These are phyloP conservation scores for Helicostylum pulchrum DNA, from an alignment of 192 early-diverging fungal genomes.

Conservation along the genomic window DNA sequence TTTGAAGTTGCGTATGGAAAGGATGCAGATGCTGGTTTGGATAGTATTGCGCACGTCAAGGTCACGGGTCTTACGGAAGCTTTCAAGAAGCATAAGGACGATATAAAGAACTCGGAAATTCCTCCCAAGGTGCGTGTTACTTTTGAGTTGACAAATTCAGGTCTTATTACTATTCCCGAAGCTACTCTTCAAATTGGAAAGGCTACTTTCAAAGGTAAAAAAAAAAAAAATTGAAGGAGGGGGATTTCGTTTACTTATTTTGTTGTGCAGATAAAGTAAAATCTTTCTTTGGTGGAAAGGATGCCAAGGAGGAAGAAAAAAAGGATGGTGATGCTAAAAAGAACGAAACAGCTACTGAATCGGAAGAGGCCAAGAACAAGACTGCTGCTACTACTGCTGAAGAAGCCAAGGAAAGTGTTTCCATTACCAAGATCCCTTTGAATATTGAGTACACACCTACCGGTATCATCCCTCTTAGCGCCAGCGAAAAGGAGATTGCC, in stretches of 20 bases:
- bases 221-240: background rate
- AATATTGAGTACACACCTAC: slow-evolving; percentile 25
- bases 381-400: background rate
- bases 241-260: no score
- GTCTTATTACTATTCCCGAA: slow-evolving; percentile 65
- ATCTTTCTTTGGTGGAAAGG: slow-evolving; percentile 57
- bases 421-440: slow-evolving; percentile 19
- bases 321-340: slow-evolving; percentile 11
- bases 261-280: slow-evolving; percentile 52
- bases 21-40: slow-evolving; percentile 21
- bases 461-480: slow-evolving; percentile 22
- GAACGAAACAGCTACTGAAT: slow-evolving; percentile 34
- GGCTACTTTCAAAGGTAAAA: slow-evolving; percentile 35
- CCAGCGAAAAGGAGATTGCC: slow-evolving; percentile 25
- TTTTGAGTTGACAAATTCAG: slow-evolving; percentile 78
- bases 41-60: slow-evolving; percentile 58
- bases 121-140: slow-evolving; percentile 80
- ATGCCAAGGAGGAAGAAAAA: slow-evolving; percentile 8
- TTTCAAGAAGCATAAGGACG: slow-evolving; percentile 60
- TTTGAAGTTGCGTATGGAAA: slow-evolving; percentile 65
- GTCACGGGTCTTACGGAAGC: slow-evolving; percentile 71
- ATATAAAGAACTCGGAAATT: slow-evolving; percentile 34
- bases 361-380: slow-evolving; percentile 39
- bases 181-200: slow-evolving; percentile 49
- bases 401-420: slow-evolving; percentile 12